Evolutionary conservation across 331 rosid species (phyloP).

Genomic region (Malus hybrid): DNA sequence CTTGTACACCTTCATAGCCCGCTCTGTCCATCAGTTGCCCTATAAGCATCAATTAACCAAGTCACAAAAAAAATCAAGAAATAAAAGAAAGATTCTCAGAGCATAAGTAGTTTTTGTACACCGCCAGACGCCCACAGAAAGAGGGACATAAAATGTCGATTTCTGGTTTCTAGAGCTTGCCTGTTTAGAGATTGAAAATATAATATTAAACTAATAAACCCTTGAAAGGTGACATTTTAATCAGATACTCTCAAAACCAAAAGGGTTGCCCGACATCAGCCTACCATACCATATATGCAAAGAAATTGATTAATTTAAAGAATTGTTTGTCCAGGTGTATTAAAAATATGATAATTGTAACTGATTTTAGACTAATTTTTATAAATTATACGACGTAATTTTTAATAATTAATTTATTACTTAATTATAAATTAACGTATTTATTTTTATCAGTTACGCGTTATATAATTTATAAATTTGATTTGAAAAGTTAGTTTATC

Average conservation of each 20-base stretch:
- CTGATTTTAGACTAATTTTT: too few species aligned
- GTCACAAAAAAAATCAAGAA: background rate
- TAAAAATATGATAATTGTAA: background rate
- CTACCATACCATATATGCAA: background rate
- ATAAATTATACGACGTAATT: too few species aligned
- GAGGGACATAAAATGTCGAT: background rate
- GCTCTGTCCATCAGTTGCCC: too few species aligned
- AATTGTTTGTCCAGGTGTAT: background rate
- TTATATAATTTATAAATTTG: too few species aligned
- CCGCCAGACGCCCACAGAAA: background rate
- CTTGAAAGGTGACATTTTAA: background rate
- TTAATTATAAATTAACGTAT: too few species aligned
- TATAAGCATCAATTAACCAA: too few species aligned
- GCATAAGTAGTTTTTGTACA: background rate
- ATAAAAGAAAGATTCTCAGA: background rate
- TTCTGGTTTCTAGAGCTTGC: background rate
- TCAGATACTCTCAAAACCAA: background rate
- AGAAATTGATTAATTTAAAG: background rate
- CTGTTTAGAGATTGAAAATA: background rate
- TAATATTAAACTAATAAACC: background rate
- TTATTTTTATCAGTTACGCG: rapidly evolving
- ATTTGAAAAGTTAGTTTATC: too few species aligned
- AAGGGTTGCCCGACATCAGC: background rate
- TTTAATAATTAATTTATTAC: too few species aligned
- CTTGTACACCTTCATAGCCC: too few species aligned